Base-by-base conservation (phyloP, 1,139 yeast species). In the Debaryomycetaceae sp. region DNA sequence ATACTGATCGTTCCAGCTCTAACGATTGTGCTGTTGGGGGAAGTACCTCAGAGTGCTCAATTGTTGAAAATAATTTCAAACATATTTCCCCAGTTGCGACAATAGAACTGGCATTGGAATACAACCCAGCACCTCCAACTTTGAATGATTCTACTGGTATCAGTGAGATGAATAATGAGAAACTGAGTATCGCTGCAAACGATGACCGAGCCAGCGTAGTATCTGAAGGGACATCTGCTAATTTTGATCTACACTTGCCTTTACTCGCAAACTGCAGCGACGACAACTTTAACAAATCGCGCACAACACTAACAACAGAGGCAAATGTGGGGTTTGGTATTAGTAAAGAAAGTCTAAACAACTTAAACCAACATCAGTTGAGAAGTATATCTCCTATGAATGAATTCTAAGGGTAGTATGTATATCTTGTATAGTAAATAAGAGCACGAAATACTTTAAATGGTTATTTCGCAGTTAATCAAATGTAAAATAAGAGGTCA, bases 191-290 rank as follows among this genome's bases (percentile, higher is more conserved):
- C 11, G 7, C 11, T 8, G 26, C 3, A 22, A 22, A 16, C 13
- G 41, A 33, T 24, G 48, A 44, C 14, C 41, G 35, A 29, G 39
- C 33, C 6, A 55, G 59, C 38, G 34, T 55, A 7, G 35, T 46
- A 28, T 49, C 62, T 4, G 58, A 61, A 35, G 62, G 55, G 18
- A 47, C 61, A 3, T 29, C 51, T 3, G 14, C n/a, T 14, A 44
- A 45, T 19, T 65, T 59, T 43, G 61, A 56, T 7, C 72, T 65
- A 46, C 48, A 66, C 38, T 41, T 65, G 3, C 72, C 72, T 0
- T 53, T 67, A 32, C 49, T 67, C 34, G 52, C 58, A 32, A 57
- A 59, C 43, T 50, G 51, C 15, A 64, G 70, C 41, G 43, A 54
- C 1, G 65, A 44, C 19, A 41, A 38, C 22, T 31, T 44, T 31